A percentile compares a stretch with the other conserved stretches of the same genome.
phyloP scores from a whole-genome alignment of 2,329 filamentous ascomycete genomes.

The Elsinoe arachidis region DNA sequence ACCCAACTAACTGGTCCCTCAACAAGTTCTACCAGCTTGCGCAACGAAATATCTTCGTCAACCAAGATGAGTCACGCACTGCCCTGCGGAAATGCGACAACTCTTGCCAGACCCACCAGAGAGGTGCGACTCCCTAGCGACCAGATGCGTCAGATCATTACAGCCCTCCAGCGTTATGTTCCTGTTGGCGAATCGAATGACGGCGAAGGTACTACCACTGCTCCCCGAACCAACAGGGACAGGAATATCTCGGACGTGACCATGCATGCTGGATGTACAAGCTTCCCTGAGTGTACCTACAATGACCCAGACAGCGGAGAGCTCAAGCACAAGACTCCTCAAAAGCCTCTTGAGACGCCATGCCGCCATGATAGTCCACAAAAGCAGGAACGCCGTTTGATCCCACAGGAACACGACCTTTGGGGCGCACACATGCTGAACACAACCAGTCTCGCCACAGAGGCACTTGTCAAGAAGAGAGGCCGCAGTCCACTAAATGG shows the following conservation, averaged over 20 bases:
- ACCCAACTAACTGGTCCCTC: not conserved
- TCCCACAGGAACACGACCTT: no score
- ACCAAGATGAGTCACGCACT: not conserved
- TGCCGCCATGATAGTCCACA: not conserved
- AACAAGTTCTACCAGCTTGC: not conserved
- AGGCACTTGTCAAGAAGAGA: not conserved
- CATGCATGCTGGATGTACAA: conserved; percentile 26
- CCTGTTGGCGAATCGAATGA: no score
- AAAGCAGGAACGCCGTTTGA: not conserved
- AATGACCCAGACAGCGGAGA: conserved; percentile 19
- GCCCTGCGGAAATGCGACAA: conserved; percentile 14
- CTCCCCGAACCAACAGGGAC: conserved; percentile 5
- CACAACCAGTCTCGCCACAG: no score
- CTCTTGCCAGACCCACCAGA: no score
- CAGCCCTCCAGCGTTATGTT: conserved; percentile 15
- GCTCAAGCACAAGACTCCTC: conserved; percentile 10
- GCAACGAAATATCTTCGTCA: conserved; percentile 14
- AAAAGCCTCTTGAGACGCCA: not conserved
- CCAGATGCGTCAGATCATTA: conserved; percentile 22
- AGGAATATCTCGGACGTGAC: conserved; percentile 25
- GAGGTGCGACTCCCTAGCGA: conserved; percentile 22
- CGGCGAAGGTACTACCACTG: not conserved
- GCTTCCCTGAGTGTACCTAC: conserved; percentile 24
- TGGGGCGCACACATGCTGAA: no score
- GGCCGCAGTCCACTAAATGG: not conserved